phyloP scores from a whole-genome alignment of 2,329 filamentous ascomycete species.

The Didymella sp. region DNA sequence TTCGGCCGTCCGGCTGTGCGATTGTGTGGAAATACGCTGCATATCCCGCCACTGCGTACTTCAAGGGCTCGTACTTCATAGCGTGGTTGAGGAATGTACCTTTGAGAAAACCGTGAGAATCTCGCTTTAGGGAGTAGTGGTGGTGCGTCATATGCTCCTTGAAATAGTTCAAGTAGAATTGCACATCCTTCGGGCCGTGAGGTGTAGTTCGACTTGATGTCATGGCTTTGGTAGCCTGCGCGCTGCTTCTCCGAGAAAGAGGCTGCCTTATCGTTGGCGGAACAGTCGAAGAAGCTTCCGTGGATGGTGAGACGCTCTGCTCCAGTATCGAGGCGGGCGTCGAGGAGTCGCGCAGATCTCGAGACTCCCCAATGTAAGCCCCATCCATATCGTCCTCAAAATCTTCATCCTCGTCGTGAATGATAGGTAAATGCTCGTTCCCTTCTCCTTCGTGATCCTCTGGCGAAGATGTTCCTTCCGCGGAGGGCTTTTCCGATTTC shows the following conservation, averaged over 20 bases:
- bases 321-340: conserved; percentile 53
- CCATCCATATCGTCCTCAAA: conserved; percentile 49
- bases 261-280: conserved; percentile 37
- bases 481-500: conserved; percentile 54
- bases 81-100: conserved; percentile 75
- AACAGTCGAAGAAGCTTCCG: conserved; percentile 54
- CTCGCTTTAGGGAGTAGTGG: conserved; percentile 80
- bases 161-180: conserved; percentile 81
- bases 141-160: conserved; percentile 77
- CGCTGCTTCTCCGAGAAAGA: conserved; percentile 45
- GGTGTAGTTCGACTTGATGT: conserved; percentile 7
- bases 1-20: conserved; percentile 71
- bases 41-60: conserved; percentile 88
- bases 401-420: conserved; percentile 55
- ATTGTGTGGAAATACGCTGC: conserved; percentile 85
- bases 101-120: conserved; percentile 76
- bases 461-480: conserved; percentile 60
- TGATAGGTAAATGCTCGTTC: conserved; percentile 50
- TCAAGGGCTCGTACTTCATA: conserved; percentile 76
- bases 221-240: conserved; percentile 32
- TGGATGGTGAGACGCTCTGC: conserved; percentile 60
- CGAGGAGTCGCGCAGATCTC: conserved; percentile 45
- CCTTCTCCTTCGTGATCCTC: conserved; percentile 56
- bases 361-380: conserved; percentile 25
- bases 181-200: conserved; percentile 69